phyloP scores from a whole-genome alignment of 2,329 filamentous ascomycete genomes.

The Calonectria hongkongensis region DNA sequence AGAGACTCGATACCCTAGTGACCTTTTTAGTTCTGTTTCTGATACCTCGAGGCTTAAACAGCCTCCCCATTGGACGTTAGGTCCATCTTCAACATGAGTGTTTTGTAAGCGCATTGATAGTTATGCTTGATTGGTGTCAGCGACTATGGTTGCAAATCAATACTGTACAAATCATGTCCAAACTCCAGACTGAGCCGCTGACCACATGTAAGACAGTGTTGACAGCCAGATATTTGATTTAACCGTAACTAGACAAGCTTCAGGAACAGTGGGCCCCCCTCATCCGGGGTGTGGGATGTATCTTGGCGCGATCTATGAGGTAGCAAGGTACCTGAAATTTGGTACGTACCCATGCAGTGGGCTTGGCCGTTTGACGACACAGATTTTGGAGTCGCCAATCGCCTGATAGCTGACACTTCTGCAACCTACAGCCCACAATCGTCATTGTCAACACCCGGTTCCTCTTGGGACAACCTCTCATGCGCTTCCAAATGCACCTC shows the following conservation, averaged over 20 bases:
- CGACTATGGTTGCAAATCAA: too few relatives aligned
- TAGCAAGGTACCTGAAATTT: not conserved
- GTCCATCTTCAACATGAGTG: conserved; percentile 22
- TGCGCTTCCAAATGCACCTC: conserved; percentile 50
- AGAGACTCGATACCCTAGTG: conserved; percentile 55
- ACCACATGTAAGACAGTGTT: not conserved
- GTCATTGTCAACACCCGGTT: not conserved
- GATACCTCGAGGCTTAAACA: conserved; percentile 33
- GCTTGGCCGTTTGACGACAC: not conserved
- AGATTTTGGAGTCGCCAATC: conserved; percentile 8
- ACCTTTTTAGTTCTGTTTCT: conserved; percentile 51
- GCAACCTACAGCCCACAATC: conserved; percentile 3
- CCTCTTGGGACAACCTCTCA: conserved; percentile 24
- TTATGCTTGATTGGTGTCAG: not conserved
- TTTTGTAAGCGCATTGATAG: not conserved
- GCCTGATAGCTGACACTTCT: conserved; percentile 3
- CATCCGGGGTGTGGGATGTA: not conserved
- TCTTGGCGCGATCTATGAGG: not conserved
- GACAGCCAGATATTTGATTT: not conserved
- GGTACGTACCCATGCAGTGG: not conserved
- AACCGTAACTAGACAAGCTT: conserved; percentile 24
- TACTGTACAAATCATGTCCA: too few relatives aligned
- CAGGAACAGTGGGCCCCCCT: conserved; percentile 18
- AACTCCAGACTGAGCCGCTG: too few relatives aligned
- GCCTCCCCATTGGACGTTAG: conserved; percentile 18